phyloP scores from a whole-genome alignment of 805 yeast species.

The Candida silvicultrix region DNA sequence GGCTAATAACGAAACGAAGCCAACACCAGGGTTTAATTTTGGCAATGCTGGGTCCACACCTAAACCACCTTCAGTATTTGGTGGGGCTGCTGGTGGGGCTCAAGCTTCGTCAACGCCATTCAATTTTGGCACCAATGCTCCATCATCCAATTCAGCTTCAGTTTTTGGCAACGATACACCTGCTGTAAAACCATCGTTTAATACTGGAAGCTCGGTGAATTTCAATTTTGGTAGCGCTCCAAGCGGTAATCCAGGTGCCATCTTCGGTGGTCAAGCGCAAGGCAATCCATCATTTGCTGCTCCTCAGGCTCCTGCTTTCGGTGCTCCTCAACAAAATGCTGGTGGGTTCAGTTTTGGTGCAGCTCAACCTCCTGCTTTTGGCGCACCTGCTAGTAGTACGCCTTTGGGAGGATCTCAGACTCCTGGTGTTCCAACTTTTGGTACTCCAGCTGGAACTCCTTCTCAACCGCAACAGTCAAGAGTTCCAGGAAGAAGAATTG shows the following conservation, averaged over 20 bases:
- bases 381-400: slow-evolving; percentile 1
- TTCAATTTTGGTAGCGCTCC: slow-evolving; percentile 1
- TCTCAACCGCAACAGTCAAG: slow-evolving; percentile 6
- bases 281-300: not conserved
- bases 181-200: slow-evolving; percentile 1
- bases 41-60: not conserved
- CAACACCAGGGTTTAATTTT: not conserved
- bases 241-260: not conserved
- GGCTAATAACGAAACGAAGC: not conserved
- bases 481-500: slow-evolving; percentile 20
- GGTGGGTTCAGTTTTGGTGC: slow-evolving; percentile 8
- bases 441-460: slow-evolving; percentile 4
- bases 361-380: slow-evolving; percentile 7
- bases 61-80: not conserved
- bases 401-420: slow-evolving; percentile 5
- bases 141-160: slow-evolving; percentile 6
- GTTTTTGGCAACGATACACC: slow-evolving; percentile 2
- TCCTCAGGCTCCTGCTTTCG: not conserved
- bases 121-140: slow-evolving; percentile 15
- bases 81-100: not conserved
- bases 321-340: not conserved
- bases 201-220: not conserved
- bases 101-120: slow-evolving; percentile 8
- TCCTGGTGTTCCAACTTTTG: slow-evolving; percentile 1
- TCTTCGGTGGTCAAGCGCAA: not conserved